Conservation (phyloP, 495 filamentous ascomycete species). For the Penicillium atrosanguineum region DNA sequence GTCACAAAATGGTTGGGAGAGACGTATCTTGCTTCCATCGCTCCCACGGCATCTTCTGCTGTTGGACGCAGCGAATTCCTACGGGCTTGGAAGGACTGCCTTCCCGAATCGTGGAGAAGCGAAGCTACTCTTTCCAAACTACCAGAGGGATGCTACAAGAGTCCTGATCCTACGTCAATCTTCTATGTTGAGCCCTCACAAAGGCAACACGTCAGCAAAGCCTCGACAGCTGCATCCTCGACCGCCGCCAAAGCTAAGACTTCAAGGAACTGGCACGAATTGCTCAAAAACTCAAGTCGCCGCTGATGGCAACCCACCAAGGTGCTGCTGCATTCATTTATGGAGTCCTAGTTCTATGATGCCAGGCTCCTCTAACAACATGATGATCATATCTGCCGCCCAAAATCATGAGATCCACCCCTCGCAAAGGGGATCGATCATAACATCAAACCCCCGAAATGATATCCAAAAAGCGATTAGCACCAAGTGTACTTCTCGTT, state of each 20-base stretch:
- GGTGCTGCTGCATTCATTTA: conserved; percentile 16
- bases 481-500: conserved; percentile 98
- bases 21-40: conserved; percentile 49
- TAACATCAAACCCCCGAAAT: conserved; percentile 6
- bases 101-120: conserved; percentile 58
- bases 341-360: conserved; percentile 18
- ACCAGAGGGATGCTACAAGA: conserved; percentile 38
- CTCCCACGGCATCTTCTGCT: conserved; percentile 32
- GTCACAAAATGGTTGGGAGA: conserved; percentile 52
- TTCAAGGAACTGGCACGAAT: conserved; percentile 85
- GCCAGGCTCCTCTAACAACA: conserved; percentile 20
- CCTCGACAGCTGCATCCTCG: conserved; percentile 27
- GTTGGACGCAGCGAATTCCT: conserved; percentile 49
- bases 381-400: conserved; percentile 19
- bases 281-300: conserved; percentile 57
- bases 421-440: conserved; percentile 4
- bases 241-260: conserved; percentile 45
- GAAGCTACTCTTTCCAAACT: conserved; percentile 48
- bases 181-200: conserved; percentile 36
- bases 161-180: conserved; percentile 39
- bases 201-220: conserved; percentile 32
- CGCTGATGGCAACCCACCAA: conserved; percentile 24
- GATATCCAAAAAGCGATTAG: conserved; percentile 36
- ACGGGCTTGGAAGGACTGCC: conserved; percentile 52
- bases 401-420: conserved; percentile 2